Percentiles rank a stretch among this genome's conserved stretches.
Evolutionary conservation across 2,329 filamentous ascomycete genomes (phyloP).

Genomic region (Rhynchosporium graminicola): DNA sequence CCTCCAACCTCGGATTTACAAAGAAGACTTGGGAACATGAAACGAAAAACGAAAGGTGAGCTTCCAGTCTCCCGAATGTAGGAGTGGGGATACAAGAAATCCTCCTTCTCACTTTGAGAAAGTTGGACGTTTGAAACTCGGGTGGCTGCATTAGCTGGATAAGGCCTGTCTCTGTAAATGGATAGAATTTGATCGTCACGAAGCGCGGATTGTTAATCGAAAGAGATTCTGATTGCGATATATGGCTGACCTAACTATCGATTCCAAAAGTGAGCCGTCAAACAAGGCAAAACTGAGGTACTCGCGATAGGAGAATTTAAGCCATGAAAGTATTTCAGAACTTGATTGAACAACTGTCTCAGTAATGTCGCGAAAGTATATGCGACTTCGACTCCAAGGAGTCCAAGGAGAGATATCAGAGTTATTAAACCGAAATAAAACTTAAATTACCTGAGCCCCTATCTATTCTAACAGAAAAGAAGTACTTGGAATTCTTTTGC

Average conservation of each 20-base stretch:
- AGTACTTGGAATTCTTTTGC: background rate
- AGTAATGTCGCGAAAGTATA: too few species aligned
- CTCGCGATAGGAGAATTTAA: background rate
- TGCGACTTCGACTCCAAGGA: too few species aligned
- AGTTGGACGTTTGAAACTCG: background rate
- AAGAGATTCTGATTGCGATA: too few species aligned
- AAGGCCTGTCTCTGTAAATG: background rate
- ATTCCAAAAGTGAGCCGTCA: background rate
- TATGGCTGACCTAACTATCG: background rate
- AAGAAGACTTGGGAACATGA: too few species aligned
- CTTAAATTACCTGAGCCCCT: too few species aligned
- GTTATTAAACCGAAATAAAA: too few species aligned
- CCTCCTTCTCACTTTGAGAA: background rate
- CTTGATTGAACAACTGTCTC: too few species aligned
- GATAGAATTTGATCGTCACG: background rate
- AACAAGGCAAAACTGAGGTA: background rate
- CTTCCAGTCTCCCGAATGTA: background rate
- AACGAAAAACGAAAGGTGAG: too few species aligned
- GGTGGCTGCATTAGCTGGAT: background rate
- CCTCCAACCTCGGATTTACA: too few species aligned
- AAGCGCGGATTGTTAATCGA: too few species aligned
- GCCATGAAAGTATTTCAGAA: too few species aligned
- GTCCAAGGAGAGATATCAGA: too few species aligned
- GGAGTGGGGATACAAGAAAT: background rate
- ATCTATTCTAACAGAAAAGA: background rate